Base-by-base conservation (phyloP, 305 asterid genomes). In the Fraxinus albicans region DNA sequence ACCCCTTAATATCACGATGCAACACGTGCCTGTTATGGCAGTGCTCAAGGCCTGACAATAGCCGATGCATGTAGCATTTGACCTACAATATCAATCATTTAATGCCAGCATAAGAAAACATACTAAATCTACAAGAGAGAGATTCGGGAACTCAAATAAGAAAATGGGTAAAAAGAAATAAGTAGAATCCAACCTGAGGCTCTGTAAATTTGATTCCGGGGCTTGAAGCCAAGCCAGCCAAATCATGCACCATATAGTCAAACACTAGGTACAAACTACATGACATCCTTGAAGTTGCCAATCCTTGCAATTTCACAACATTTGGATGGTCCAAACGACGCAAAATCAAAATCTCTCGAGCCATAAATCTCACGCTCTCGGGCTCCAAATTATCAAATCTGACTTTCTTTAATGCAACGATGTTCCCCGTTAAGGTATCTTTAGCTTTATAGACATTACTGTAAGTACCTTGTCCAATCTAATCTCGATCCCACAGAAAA, bases 381-480 rank as follows among this genome's bases (percentile, higher is more conserved):
- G 98, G 98, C 85, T 95, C 98, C 91, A 95, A 87, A 88, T 92
- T 93, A 86, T 95, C 98, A n/a, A 95, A 95, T 60, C 98, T 91
- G 82, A 95, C 98, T 84, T 93, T 95, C 88, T 95, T 93, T 83
- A 95, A 35, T 15, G 98, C 98, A 77, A 95, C 98, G 25, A 95
- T 87, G 77, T 88, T 88, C 73, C 97, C 98, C 1, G 92, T 88
- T 75, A 89, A 81, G 60, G 85, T 70, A 82, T 95, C 98, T 88
- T 89, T 93, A 83, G 98, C 98, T 89, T 93, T 93, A 87, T 95
- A 95, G 67, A 93, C 98, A 91, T 92, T 95, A 86, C 98, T 95
- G 84, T 95, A 95, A 53, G 98, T 95, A 72, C 98, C 98, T 92
- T 91, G 97, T 53, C 98, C 98, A 91, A 95, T 93, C 98, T 95